Conservation (phyloP, 495 filamentous ascomycete species). For the Aspergillus cavernicola region DNA sequence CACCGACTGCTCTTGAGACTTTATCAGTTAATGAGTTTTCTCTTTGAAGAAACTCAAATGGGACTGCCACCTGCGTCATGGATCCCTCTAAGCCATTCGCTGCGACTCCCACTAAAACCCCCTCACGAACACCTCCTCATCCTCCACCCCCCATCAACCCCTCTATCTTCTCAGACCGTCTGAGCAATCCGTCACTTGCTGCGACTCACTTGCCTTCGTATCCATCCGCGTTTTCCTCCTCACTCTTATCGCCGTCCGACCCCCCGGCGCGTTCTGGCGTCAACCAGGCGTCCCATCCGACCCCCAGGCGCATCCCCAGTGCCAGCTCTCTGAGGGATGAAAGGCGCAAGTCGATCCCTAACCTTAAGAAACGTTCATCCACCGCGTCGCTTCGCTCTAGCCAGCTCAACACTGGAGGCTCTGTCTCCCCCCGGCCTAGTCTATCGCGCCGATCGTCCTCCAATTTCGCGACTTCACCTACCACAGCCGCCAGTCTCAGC, state of each 20-base stretch:
- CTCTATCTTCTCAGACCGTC: conserved; percentile 27
- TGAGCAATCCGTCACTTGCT: conserved; percentile 46
- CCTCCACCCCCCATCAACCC: conserved; percentile 16
- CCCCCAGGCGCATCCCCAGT: conserved; percentile 50
- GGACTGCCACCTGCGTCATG: conserved; percentile 26
- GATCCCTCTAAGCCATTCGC: conserved; percentile 33
- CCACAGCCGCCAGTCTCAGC: conserved; percentile 26
- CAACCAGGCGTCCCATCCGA: conserved; percentile 18
- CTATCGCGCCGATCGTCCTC: conserved; percentile 47
- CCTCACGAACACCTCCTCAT: conserved; percentile 6
- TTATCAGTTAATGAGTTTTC: not conserved
- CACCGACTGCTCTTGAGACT: not conserved
- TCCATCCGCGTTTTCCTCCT: conserved; percentile 26
- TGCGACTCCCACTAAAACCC: conserved; percentile 19
- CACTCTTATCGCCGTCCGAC: conserved; percentile 32
- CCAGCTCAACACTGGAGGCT: conserved; percentile 23
- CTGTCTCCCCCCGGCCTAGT: conserved; percentile 32
- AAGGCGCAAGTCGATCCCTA: conserved; percentile 38
- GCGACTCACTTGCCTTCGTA: conserved; percentile 45
- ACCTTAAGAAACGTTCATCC: conserved; percentile 45
- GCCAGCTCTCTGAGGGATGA: conserved; percentile 50
- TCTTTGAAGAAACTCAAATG: conserved; percentile 15
- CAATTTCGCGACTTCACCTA: conserved; percentile 39
- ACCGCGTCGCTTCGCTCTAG: conserved; percentile 40
- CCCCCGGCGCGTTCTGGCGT: conserved; percentile 22